Evolutionary conservation across 2,329 filamentous ascomycete genomes (phyloP), one percentile per base, ranked within the genome.

Genomic region (Ophiostoma fasciatum): DNA sequence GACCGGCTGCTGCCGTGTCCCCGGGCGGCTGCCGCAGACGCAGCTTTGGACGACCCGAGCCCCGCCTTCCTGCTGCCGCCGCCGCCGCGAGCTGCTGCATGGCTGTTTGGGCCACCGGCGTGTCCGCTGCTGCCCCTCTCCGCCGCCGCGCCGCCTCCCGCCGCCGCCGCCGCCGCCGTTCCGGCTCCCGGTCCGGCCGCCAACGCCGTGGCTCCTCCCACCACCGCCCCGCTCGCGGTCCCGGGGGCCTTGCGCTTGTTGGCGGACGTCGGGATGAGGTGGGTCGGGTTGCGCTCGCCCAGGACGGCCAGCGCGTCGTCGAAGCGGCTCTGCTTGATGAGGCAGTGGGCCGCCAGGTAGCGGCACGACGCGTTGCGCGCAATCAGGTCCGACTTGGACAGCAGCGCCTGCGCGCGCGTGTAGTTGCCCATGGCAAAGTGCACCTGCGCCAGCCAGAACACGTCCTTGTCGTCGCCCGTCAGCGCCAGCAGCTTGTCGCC

Each of bases 341-440:
- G 76, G 60, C 90, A 96, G 57, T 96, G 82, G 12, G 82, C 88
- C 31, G 87, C 83, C 23, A 98, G 76, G 54, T 98, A 98, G 51
- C 81, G 78, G 54, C 88, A 94, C 35, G 85, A 82, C 1, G 85
- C 73, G 49, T 82, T 94, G 48, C 82, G 75, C 30, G 73, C 61
- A 48, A 90, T 72, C 43, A 96, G 72, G 54, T 92, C 82, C 54
- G 87, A 79, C 49, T 83, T 79, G 21, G 78, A 74, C 42, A 98
- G 74, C 45, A 94, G 82, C 18, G 82, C 72, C 49, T 94, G 78
- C 3, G 90, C 87, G 49, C 90, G 81, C 8, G 81, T 90, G 57
- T 93, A 94, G 63, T 96, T 94, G 49, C 84, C 87, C 33, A 84
- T 90, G 35, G 79, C 81, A 60, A 96, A 98, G 59, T 98, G 88